Conservation (phyloP, 2,329 filamentous ascomycete genomes). For the Clarireedia sp. region DNA sequence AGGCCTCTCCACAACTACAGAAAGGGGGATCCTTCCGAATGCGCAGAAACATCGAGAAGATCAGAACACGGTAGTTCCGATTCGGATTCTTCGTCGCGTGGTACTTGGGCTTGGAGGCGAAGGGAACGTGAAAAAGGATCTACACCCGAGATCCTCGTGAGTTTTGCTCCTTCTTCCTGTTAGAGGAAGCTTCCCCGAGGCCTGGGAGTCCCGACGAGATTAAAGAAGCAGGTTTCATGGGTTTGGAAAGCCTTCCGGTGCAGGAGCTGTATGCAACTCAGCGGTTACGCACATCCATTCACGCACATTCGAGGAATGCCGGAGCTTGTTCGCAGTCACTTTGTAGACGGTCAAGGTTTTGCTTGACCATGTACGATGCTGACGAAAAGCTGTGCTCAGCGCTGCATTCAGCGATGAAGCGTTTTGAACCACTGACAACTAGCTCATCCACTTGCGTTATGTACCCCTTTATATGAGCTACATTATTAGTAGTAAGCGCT, state of each 20-base stretch:
- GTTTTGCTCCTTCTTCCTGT: not conserved
- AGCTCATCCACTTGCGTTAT: not conserved
- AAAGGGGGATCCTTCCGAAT: not conserved
- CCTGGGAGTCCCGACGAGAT: not conserved
- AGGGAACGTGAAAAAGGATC: not conserved
- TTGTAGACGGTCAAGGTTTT: not conserved
- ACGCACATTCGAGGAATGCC: not conserved
- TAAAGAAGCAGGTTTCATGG: not conserved
- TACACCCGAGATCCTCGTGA: constrained; percentile 1
- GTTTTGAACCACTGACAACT: not conserved
- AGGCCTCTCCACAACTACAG: not conserved
- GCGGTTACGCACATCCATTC: constrained; percentile 5
- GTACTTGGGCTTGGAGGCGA: constrained; percentile 7
- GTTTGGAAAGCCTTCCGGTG: constrained; percentile 7
- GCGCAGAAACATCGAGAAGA: not conserved
- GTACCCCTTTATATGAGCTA: not conserved
- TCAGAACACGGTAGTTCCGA: not conserved
- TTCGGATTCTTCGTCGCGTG: constrained; percentile 4
- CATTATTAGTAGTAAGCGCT: not conserved
- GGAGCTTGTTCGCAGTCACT: not conserved
- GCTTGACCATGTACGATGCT: not conserved
- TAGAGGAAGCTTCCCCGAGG: not conserved
- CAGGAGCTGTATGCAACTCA: not conserved
- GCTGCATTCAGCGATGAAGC: not conserved
- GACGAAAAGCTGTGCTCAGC: not conserved